Evolutionary conservation across 352 stramenopile species (phyloP), one percentile per base, ranked within the genome.

Genomic region (Globisporangium iwayamae): DNA sequence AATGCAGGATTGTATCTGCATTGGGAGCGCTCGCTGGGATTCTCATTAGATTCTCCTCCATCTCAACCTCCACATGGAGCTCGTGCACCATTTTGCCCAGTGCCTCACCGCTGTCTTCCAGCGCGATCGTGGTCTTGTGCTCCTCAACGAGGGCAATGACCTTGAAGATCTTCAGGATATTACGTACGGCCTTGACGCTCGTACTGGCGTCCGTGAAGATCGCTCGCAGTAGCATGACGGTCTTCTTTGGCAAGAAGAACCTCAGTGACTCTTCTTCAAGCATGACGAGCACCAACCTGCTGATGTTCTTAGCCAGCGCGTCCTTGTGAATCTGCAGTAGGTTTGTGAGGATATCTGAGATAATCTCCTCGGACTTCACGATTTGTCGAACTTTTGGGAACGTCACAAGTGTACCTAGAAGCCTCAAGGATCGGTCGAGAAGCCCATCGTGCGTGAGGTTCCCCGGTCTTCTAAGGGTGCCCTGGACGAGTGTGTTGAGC

Each of bases 201-300:
- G 80, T 74, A 1, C 32, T 52, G 1, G 68, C 38, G 16, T 84
- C 76, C 1, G 80, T 83, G 50, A 90, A 83, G 14, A 89, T 75
- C 14, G 75, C 68, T 13, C 83, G 72, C 1, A 93, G 60, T 5
- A 91, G 56, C 58, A 76, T 78, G 2, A 93, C 78, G 0, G 85
- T 91, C 46, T 91, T 90, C 66, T 93, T 93, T 0, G 82, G 85
- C 13, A 93, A 56, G 54, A 93, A 93, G 39, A 93, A 90, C 63
- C 88, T 88, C 39, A 93, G 73, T 6, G 85, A 88, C 45, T 93
- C 83, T 39, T 93, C 81, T 14, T 79, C 67, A 3, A 93, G 73
- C 65, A 93, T 74, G 9, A 70, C 68, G 18, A 88, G 46, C 11
- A 93, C 69, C 4, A 92, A 63, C 0, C 85, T 74, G 39, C 72